Evolutionary conservation across 345 rosid species (phyloP), one percentile per base, ranked within the genome.

Genomic region (Angophora floribunda): DNA sequence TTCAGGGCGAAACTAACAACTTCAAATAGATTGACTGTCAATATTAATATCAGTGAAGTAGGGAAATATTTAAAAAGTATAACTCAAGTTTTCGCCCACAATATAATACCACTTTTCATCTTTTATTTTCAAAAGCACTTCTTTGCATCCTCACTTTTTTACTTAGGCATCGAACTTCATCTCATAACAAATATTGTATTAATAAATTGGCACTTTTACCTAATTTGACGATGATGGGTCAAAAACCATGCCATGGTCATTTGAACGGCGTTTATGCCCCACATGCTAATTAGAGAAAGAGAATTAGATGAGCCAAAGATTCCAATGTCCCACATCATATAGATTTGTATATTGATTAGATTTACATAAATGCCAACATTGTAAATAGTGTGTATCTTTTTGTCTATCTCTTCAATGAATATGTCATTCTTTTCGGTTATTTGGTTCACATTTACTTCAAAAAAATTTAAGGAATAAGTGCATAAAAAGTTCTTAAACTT

Each of bases 61-160:
- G 10, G 10, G n/a, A n/a, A 63, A 6, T 1, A 63, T 63, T 63
- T 1, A n/a, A 63, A 7, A 0, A 2, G 0, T 36, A n/a, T n/a
- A 9, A 9, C 19, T n/a, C 3, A n/a, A 7, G 5, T 14, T 32
- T 65, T 65, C 78, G n/a, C 78, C 36, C 36, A 7, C 5, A 16
- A 3, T 65, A 7, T 3, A 16, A 3, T 65, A n/a, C 75, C 7
- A 14, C 75, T 14, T 30, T 14, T 7, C 78, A 67, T 32, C 22
- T 12, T 67, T 32, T 32, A 8, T 67, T 67, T 67, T 67, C 12
- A 32, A 30, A 65, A 67, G 44, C 79, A 67, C 4, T 5, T 36
- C 79, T 67, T 67, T 30, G 22, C 79, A 67, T 67, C 44, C 57
- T 67, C 16, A 67, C 5, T 4, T 30, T 67, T 67, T 32, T 15